Evolutionary conservation across 1,284 basidiomycete species (phyloP).

Genomic region (Sphagnurus paluster): DNA sequence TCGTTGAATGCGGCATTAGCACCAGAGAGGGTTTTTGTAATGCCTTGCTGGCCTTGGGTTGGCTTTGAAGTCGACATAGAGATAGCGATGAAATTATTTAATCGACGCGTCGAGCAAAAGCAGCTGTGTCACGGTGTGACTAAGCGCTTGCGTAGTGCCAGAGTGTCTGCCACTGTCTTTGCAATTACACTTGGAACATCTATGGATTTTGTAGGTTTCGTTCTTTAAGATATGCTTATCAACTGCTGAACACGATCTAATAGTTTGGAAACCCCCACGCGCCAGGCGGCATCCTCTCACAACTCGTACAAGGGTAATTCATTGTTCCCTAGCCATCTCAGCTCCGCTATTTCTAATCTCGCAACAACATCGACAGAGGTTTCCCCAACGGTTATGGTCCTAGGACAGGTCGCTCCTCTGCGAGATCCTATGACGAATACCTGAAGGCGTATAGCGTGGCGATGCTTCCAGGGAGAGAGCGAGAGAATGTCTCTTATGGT

Average conservation of each 20-base stretch:
- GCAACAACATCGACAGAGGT: constrained; percentile 38
- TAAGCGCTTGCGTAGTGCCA: constrained; percentile 21
- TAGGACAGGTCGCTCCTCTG: constrained; percentile 48
- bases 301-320: constrained; percentile 63
- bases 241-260: constrained; percentile 18
- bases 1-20: constrained; percentile 81
- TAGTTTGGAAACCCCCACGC: constrained; percentile 57
- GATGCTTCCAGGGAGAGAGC: constrained; percentile 80
- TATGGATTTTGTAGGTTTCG: constrained; percentile 64
- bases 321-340: constrained; percentile 18
- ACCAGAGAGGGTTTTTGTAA: constrained; percentile 42
- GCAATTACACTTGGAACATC: background rate
- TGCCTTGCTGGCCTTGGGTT: constrained; percentile 35
- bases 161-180: too few relatives aligned
- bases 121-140: constrained; percentile 33
- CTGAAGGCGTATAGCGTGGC: constrained; percentile 85
- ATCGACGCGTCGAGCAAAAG: constrained; percentile 30
- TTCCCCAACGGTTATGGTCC: constrained; percentile 50
- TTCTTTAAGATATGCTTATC: background rate
- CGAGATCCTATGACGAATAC: constrained; percentile 78
- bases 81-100: constrained; percentile 16
- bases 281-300: constrained; percentile 59
- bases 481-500: constrained; percentile 90
- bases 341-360: constrained; percentile 11
- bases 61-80: constrained; percentile 42